phyloP scores from a whole-genome alignment of 495 filamentous ascomycete species.

The Podospora anserina region DNA sequence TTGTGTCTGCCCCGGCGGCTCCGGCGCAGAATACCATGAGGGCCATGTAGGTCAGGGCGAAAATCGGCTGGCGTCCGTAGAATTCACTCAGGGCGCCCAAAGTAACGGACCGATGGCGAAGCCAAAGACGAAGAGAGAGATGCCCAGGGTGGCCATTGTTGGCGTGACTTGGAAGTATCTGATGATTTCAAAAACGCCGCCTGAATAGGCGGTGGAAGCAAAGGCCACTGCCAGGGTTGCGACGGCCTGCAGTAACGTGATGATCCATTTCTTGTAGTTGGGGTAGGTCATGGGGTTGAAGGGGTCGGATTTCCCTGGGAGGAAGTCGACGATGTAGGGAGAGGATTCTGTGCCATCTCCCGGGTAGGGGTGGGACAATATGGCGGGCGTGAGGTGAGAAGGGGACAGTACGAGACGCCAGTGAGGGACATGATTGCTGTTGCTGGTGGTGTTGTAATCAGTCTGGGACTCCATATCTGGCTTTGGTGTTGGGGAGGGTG shows the following conservation, averaged over 20 bases:
- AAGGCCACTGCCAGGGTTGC: constrained; percentile 72
- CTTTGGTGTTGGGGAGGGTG: constrained; percentile 15
- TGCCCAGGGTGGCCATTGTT: constrained; percentile 61
- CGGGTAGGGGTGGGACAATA: constrained; percentile 58
- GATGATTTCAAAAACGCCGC: constrained; percentile 63
- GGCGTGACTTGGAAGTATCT: constrained; percentile 55
- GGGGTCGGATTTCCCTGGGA: constrained; percentile 57
- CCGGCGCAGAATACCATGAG: constrained; percentile 70
- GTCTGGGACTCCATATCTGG: constrained; percentile 31
- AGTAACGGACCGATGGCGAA: constrained; percentile 66
- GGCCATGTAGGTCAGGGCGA: constrained; percentile 59
- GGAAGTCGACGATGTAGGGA: constrained; percentile 71
- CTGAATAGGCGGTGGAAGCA: constrained; percentile 72
- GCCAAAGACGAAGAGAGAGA: constrained; percentile 73
- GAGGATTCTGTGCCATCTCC: constrained; percentile 71
- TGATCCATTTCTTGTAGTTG: constrained; percentile 63
- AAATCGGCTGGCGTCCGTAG: constrained; percentile 70
- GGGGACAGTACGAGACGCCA: constrained; percentile 35
- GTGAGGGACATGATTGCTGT: constrained; percentile 22
- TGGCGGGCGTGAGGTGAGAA: constrained; percentile 39
- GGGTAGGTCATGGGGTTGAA: constrained; percentile 70
- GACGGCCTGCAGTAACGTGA: constrained; percentile 61
- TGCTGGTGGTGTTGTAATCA: neutral
- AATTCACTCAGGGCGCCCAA: constrained; percentile 66
- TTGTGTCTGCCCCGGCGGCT: constrained; percentile 59